Percentiles rank a stretch among this genome's conserved stretches.
phyloP scores from a whole-genome alignment of 1,139 yeast species.

The Geotrichum bryndzae region DNA sequence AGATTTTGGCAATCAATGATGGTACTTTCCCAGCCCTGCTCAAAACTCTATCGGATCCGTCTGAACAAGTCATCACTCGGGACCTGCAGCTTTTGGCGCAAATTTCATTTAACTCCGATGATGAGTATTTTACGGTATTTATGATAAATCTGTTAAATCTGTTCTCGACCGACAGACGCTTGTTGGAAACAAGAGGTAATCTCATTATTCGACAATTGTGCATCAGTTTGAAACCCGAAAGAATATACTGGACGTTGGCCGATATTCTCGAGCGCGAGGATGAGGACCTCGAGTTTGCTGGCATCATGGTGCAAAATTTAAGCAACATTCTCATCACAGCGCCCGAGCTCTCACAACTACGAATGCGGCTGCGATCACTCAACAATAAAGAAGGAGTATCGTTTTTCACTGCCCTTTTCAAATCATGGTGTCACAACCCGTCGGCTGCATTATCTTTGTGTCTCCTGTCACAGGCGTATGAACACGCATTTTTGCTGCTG shows the following conservation, averaged over 20 bases:
- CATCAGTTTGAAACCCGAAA: slow-evolving; percentile 71
- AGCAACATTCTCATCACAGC: slow-evolving; percentile 86
- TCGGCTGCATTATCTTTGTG: slow-evolving; percentile 86
- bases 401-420: slow-evolving; percentile 71
- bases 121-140: slow-evolving; percentile 69
- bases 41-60: slow-evolving; percentile 78
- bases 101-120: slow-evolving; percentile 71
- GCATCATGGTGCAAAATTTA: slow-evolving; percentile 78
- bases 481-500: slow-evolving; percentile 74
- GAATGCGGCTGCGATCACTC: slow-evolving; percentile 57
- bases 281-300: slow-evolving; percentile 62
- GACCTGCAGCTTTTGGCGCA: slow-evolving; percentile 73
- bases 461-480: slow-evolving; percentile 81
- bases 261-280: slow-evolving; percentile 61
- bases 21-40: slow-evolving; percentile 72
- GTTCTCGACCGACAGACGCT: slow-evolving; percentile 60
- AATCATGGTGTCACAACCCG: slow-evolving; percentile 89
- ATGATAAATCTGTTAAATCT: slow-evolving; percentile 64
- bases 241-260: slow-evolving; percentile 76
- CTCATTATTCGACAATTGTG: slow-evolving; percentile 81
- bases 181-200: slow-evolving; percentile 69
- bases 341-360: slow-evolving; percentile 64
- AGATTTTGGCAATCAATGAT: slow-evolving; percentile 52
- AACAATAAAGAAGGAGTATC: slow-evolving; percentile 59
- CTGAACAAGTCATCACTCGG: slow-evolving; percentile 74